Evolutionary conservation across 306 rosid species (phyloP).

Genomic region (Senna tora): DNA sequence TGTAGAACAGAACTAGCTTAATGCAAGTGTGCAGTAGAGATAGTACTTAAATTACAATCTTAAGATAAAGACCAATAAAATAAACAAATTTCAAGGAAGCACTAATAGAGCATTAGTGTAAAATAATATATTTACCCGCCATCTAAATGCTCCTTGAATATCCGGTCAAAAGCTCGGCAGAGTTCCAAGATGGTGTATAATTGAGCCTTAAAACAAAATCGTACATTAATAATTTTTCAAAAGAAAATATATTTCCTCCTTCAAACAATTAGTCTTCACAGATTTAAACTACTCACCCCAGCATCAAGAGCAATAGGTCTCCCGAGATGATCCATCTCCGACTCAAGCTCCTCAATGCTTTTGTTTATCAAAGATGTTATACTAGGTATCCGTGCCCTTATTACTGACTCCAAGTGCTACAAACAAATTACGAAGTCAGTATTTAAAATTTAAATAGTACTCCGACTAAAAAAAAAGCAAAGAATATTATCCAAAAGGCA

Average conservation of each 20-base stretch:
- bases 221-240: conserved; percentile 22
- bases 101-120: conserved; percentile 21
- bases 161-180: conserved; percentile 92
- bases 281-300: conserved; percentile 69
- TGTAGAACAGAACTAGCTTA: conserved; percentile 10
- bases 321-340: conserved; percentile 94
- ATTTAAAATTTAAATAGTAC: conserved; percentile 28
- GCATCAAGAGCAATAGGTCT: conserved; percentile 93
- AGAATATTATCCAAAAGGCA: conserved; percentile 22
- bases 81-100: conserved; percentile 2
- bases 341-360: conserved; percentile 91
- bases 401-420: conserved; percentile 86
- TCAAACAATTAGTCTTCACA: conserved; percentile 23
- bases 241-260: conserved; percentile 14
- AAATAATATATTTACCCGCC: conserved; percentile 71
- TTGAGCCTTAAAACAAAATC: conserved; percentile 69
- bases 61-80: conserved; percentile 9
- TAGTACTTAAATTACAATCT: conserved; percentile 24
- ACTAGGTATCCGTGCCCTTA: conserved; percentile 83
- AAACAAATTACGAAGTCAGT: conserved; percentile 36
- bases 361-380: conserved; percentile 90
- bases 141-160: conserved; percentile 97
- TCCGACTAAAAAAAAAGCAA: background rate
- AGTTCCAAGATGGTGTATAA: conserved; percentile 90
- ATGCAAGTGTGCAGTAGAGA: background rate